phyloP scores from a whole-genome alignment of 768 basidiomycete species.

The Auricularia sp. region DNA sequence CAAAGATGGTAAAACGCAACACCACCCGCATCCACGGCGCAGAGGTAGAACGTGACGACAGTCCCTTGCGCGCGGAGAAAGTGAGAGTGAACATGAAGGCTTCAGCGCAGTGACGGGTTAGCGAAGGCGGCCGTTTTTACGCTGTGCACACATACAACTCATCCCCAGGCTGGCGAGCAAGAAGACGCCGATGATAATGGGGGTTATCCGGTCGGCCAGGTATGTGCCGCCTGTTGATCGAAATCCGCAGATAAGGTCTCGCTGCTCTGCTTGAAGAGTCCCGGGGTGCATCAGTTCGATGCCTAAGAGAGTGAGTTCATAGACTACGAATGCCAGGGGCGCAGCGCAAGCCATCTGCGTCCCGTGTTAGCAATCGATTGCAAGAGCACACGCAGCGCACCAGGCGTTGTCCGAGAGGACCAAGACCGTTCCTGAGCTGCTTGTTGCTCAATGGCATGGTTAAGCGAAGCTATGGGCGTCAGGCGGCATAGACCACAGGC shows the following conservation, averaged over 20 bases:
- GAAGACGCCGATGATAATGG: conserved; percentile 1
- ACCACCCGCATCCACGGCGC: not conserved
- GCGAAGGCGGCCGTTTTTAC: not conserved
- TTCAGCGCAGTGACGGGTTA: not conserved
- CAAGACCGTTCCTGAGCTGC: not conserved
- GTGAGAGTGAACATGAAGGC: not conserved
- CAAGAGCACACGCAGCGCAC: not conserved
- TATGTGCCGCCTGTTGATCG: not conserved
- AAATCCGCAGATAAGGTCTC: not conserved
- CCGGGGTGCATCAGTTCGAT: not conserved
- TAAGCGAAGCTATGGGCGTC: not conserved
- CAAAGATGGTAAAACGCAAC: not conserved
- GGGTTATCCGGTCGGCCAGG: not conserved
- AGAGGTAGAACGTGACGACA: not conserved
- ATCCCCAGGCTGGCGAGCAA: not conserved
- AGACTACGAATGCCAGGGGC: not conserved
- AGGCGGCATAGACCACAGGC: not conserved
- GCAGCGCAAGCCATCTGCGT: not conserved
- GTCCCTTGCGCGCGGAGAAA: not conserved
- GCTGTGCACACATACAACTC: not conserved
- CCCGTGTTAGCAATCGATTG: not conserved
- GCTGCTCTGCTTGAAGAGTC: not conserved
- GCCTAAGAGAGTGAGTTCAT: not conserved
- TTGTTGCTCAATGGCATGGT: not conserved
- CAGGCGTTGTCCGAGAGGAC: not conserved